Evolutionary conservation across 257 asterid genomes (phyloP).

Genomic region (Solanum medicagineum): DNA sequence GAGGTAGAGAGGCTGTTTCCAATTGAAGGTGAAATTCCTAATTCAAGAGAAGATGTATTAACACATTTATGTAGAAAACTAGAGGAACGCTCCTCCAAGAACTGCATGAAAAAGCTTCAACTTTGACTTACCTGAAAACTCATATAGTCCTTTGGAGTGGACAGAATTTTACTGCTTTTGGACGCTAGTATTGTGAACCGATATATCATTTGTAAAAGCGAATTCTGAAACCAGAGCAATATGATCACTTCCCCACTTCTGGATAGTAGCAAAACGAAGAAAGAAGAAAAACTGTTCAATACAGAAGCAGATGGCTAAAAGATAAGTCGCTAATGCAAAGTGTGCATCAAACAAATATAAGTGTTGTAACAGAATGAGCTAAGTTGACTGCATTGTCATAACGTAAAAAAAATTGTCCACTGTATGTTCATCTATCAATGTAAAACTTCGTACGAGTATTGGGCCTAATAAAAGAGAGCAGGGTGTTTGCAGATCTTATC

Average conservation of each 20-base stretch:
- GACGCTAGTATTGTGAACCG: neutral
- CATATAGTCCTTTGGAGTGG: neutral
- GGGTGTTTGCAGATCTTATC: neutral
- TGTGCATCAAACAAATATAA: neutral
- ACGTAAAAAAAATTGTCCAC: neutral
- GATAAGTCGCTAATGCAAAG: neutral
- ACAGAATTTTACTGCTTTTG: neutral
- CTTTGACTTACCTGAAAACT: neutral
- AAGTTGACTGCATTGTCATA: neutral
- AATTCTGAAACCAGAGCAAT: slow-evolving; percentile 85
- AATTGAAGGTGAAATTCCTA: neutral
- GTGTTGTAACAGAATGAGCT: neutral
- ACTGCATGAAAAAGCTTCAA: neutral
- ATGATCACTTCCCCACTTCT: slow-evolving; percentile 99
- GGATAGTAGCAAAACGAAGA: slow-evolving; percentile 13
- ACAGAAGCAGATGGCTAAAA: neutral
- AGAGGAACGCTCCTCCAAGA: neutral
- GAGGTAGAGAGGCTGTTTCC: too few relatives aligned
- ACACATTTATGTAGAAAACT: neutral
- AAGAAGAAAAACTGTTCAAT: neutral
- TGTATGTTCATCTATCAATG: neutral
- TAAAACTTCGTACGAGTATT: neutral
- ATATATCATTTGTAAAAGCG: slow-evolving; percentile 36
- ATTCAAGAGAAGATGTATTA: neutral
- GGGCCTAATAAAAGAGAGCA: too few relatives aligned